Evolutionary conservation across 163 green algal species (phyloP).

Genomic region (Chlamydomonas reinhardtii): DNA sequence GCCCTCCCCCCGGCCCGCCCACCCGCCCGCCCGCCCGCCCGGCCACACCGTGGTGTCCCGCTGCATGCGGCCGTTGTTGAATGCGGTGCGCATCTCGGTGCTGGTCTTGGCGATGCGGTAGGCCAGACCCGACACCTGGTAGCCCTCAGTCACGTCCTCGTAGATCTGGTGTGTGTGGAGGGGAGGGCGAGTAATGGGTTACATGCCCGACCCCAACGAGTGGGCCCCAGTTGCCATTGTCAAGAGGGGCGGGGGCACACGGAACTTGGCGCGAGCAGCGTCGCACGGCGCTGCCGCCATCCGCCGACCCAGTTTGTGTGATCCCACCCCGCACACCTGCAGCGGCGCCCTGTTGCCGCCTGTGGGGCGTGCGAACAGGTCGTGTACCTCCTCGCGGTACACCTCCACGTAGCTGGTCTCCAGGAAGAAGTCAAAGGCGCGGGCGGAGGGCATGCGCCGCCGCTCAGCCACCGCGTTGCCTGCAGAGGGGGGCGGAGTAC

Average conservation of each 20-base stretch:
- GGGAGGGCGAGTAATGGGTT: no score
- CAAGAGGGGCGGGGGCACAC: not conserved
- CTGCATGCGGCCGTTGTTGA: conserved; percentile 60
- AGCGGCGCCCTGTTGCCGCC: not conserved
- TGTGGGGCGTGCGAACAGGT: conserved; percentile 7
- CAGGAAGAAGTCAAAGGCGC: conserved; percentile 76
- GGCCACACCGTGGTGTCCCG: conserved; percentile 53
- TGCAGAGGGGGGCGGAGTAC: conserved; percentile 24
- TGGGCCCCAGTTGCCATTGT: no score
- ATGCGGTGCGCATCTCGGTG: conserved; percentile 57
- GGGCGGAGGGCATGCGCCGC: conserved; percentile 63
- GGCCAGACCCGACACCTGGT: conserved; percentile 60
- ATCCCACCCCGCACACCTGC: conserved; percentile 6
- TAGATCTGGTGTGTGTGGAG: conserved; percentile 32
- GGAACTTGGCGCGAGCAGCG: not conserved
- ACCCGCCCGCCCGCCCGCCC: no score
- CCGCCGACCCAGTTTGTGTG: no score
- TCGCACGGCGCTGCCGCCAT: no score
- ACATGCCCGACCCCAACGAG: no score
- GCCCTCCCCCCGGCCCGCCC: no score
- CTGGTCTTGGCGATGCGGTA: conserved; percentile 53
- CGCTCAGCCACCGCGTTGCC: conserved; percentile 57
- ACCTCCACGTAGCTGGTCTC: conserved; percentile 74
- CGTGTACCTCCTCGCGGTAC: conserved; percentile 68
- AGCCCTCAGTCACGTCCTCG: conserved; percentile 72